These are phyloP conservation scores for Cyberlindnera lachancei DNA, from an alignment of 805 yeast species.

Conservation along the genomic window DNA sequence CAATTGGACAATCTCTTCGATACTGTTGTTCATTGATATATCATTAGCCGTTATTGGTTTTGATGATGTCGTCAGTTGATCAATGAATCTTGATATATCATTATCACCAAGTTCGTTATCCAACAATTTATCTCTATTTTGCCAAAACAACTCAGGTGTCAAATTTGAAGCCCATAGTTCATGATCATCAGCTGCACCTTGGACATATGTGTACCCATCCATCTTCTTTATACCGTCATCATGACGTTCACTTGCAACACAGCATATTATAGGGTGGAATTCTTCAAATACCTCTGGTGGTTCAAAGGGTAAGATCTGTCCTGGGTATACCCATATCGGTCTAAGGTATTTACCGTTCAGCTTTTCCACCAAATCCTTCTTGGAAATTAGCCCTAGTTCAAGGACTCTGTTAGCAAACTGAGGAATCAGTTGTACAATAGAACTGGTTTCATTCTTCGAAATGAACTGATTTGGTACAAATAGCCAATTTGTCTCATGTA, in stretches of 20 bases:
- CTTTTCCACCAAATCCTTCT: slow-evolving; percentile 23
- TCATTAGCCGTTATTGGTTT: background rate
- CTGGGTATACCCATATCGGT: slow-evolving; percentile 69
- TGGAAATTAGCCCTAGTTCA: slow-evolving; percentile 32
- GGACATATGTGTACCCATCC: slow-evolving; percentile 57
- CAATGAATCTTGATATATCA: slow-evolving; percentile 18
- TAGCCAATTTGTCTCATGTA: slow-evolving; percentile 28
- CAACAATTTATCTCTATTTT: slow-evolving; percentile 24
- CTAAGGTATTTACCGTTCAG: slow-evolving; percentile 43
- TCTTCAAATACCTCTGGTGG: slow-evolving; percentile 20
- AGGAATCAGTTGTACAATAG: slow-evolving; percentile 42
- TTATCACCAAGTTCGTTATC: slow-evolving; percentile 24
- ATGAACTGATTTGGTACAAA: slow-evolving; percentile 47
- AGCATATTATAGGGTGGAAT: slow-evolving; percentile 38
- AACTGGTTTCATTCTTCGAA: slow-evolving; percentile 46
- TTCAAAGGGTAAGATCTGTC: slow-evolving; percentile 29
- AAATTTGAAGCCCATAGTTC: slow-evolving; percentile 70
- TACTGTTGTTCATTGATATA: background rate
- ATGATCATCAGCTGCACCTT: slow-evolving; percentile 94
- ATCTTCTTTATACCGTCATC: slow-evolving; percentile 49
- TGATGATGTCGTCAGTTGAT: background rate
- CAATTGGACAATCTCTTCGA: slow-evolving; percentile 11
- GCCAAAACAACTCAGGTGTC: slow-evolving; percentile 54
- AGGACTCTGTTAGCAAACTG: slow-evolving; percentile 37
- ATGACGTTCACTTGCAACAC: slow-evolving; percentile 56